Conservation (phyloP, 106 monocot genomes). For the Platanthera zijinensis region DNA sequence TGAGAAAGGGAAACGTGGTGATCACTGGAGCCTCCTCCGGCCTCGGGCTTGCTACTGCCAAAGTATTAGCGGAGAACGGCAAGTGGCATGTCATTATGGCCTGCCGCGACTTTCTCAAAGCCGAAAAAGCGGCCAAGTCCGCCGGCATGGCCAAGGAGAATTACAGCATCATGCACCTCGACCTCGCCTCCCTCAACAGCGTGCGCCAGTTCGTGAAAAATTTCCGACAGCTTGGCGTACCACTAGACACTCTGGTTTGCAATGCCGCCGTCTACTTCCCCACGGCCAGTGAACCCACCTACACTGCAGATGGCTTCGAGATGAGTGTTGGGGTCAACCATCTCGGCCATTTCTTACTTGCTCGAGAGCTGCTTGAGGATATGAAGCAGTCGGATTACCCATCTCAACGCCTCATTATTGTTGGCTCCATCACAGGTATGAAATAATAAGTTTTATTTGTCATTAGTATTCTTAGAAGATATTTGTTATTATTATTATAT, state of each 20-base stretch:
- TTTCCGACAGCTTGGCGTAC: conserved; percentile 40
- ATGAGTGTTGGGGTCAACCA: conserved; percentile 95
- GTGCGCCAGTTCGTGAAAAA: conserved; percentile 72
- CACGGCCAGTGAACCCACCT: conserved; percentile 68
- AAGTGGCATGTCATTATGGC: conserved; percentile 93
- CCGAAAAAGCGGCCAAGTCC: conserved; percentile 76
- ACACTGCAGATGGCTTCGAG: conserved; percentile 92
- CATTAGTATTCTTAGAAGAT: neutral
- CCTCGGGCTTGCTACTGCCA: conserved; percentile 85
- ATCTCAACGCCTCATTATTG: conserved; percentile 76
- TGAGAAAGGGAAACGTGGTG: conserved; percentile 70
- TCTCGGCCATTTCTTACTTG: conserved; percentile 80
- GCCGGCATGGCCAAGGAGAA: conserved; percentile 80
- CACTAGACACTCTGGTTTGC: conserved; percentile 80
- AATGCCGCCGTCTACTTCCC: conserved; percentile 89
- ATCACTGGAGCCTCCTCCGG: conserved; percentile 93
- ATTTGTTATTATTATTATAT: neutral
- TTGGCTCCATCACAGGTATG: conserved; percentile 89
- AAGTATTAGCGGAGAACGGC: conserved; percentile 75
- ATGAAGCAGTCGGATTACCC: conserved; percentile 70
- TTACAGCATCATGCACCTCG: conserved; percentile 85
- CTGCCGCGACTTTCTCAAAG: conserved; percentile 95
- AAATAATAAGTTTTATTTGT: too few relatives aligned
- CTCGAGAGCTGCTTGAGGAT: conserved; percentile 57
- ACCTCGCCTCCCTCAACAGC: conserved; percentile 87